Conservation (phyloP, 2,329 filamentous ascomycete species). For the Cladosporium austrohemisphaericum region DNA sequence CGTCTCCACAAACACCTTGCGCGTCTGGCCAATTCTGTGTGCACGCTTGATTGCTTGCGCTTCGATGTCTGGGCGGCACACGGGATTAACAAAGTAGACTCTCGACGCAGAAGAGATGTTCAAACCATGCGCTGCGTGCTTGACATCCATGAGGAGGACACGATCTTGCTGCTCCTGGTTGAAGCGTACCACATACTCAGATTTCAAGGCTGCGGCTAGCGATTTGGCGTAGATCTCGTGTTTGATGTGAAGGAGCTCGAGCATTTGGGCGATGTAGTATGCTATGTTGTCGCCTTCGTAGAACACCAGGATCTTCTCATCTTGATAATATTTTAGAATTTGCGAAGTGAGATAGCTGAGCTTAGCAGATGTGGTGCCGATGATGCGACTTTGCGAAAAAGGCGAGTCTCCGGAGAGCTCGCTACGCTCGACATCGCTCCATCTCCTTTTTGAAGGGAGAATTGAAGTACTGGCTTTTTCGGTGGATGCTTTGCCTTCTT, state of each 20-base stretch:
- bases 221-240: constrained; percentile 65
- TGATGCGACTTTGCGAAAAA: constrained; percentile 58
- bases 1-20: constrained; percentile 78
- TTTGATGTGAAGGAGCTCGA: constrained; percentile 66
- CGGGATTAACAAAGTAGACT: constrained; percentile 85
- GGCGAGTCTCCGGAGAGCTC: constrained; percentile 41
- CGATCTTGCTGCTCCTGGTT: constrained; percentile 65
- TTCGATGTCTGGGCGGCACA: constrained; percentile 78
- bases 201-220: constrained; percentile 58
- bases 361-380: constrained; percentile 83
- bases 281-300: constrained; percentile 86
- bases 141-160: constrained; percentile 87
- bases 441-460: neutral
- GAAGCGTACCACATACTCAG: constrained; percentile 75
- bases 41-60: constrained; percentile 89
- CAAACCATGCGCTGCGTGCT: constrained; percentile 80
- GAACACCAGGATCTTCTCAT: constrained; percentile 87
- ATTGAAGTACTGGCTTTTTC: neutral
- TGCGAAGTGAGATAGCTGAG: constrained; percentile 78
- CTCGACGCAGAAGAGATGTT: constrained; percentile 80
- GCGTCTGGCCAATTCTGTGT: constrained; percentile 78
- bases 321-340: constrained; percentile 62
- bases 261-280: constrained; percentile 76
- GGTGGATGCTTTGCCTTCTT: neutral
- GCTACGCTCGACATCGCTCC: constrained; percentile 14